These are phyloP conservation scores for Melampsora americana DNA, from an alignment of 1,284 basidiomycete species.

Conservation along the genomic window DNA sequence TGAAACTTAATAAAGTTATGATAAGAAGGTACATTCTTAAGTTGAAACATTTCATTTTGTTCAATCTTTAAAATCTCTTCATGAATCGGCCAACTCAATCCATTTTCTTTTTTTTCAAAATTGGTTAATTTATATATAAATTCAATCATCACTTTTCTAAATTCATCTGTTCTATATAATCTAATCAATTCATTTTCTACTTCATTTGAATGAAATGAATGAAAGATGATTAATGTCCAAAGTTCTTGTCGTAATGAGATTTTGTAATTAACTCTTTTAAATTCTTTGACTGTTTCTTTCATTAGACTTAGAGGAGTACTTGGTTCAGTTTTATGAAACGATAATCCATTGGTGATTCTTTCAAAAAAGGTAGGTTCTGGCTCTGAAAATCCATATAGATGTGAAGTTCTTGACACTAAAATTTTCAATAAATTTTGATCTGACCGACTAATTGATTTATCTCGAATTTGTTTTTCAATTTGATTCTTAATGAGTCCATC, in stretches of 20 bases:
- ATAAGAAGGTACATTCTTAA: not conserved
- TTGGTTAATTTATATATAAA: not conserved
- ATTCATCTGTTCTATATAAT: slow-evolving; percentile 1
- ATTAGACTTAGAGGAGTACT: too few species aligned
- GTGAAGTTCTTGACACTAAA: too few species aligned
- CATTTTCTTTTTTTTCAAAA: not conserved
- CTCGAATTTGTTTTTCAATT: too few species aligned
- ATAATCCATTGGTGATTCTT: too few species aligned
- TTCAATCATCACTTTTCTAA: not conserved
- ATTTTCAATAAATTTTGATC: too few species aligned
- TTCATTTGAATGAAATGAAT: not conserved
- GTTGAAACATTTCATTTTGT: not conserved
- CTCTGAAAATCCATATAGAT: too few species aligned
- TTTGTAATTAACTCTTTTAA: too few species aligned
- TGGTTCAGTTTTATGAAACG: too few species aligned
- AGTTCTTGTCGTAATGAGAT: not conserved
- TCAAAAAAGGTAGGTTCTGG: too few species aligned
- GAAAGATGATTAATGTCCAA: not conserved
- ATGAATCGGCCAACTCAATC: slow-evolving; percentile 1
- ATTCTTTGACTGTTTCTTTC: too few species aligned
- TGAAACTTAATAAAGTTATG: not conserved
- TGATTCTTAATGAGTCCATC: too few species aligned
- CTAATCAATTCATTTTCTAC: not conserved
- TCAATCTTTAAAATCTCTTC: not conserved
- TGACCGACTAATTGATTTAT: too few species aligned